Evolutionary conservation across 257 asterid genomes (phyloP).

Genomic region (Solanum chiquidenum): DNA sequence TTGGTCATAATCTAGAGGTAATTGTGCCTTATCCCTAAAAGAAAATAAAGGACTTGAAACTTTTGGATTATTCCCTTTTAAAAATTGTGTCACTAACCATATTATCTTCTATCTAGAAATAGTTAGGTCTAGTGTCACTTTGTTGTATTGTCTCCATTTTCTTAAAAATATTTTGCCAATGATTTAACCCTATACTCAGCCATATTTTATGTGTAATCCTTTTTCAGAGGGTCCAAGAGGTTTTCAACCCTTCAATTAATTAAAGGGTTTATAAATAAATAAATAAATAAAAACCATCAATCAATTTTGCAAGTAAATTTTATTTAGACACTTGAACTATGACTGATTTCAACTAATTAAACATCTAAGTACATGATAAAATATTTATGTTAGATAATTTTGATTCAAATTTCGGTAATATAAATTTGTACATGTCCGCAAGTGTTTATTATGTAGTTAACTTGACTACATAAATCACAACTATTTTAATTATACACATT

Average conservation of each 20-base stretch:
- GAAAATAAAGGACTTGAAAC: not conserved
- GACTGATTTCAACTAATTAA: not conserved
- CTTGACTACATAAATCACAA: not conserved
- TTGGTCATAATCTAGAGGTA: fast-evolving
- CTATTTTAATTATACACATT: not conserved
- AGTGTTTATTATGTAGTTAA: not conserved
- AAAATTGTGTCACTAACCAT: not conserved
- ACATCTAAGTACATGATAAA: not conserved
- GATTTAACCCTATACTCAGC: not conserved
- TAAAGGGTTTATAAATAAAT: not conserved
- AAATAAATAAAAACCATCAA: not conserved
- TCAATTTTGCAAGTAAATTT: not conserved
- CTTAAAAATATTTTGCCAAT: not conserved
- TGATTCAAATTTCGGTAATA: not conserved
- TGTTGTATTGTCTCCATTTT: not conserved
- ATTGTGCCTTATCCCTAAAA: not conserved
- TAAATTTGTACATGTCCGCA: not conserved
- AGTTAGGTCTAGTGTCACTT: not conserved
- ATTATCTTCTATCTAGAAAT: not conserved
- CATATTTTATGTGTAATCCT: not conserved
- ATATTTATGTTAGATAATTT: not conserved
- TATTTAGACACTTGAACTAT: not conserved
- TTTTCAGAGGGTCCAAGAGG: not conserved
- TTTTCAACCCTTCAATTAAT: not conserved
- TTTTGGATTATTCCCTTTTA: not conserved